Evolutionary conservation across 2,329 filamentous ascomycete genomes (phyloP), one percentile per base, ranked within the genome.

Genomic region (Sporothrix variecibatus): DNA sequence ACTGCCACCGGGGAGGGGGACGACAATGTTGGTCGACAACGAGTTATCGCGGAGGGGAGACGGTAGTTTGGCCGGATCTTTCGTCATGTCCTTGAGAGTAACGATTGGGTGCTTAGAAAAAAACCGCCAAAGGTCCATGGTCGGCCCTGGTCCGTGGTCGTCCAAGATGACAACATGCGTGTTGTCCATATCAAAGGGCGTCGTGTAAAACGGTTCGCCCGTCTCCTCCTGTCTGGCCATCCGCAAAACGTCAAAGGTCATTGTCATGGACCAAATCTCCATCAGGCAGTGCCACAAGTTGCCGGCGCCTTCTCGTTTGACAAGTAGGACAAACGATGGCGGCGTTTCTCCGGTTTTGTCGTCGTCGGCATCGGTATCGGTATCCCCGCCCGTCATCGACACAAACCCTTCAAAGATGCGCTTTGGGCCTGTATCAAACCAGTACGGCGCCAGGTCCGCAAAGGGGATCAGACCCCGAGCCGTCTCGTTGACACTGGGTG

Each of bases 1-100:
- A 77, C 80, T 82, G 40, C 78, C 81, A 62, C 84, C 84, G 4
- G 84, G 76, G 2, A 85, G 77, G 0, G 84, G 83, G 26, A 85
- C 75, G 71, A 85, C 80, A 15, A 85, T 58, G 72, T 81, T 81
- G 70, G 77, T 26, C 9, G 51, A 28, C 53, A 53, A 5, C 9
- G 26, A n/a, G 17, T 2, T 3, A 43, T 17, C 15, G 11, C 43
- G n/a, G 15, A 53, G 20, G 1, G 70, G 71, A 0, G 68, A 11
- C 74, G 34, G 49, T 11, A 60, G 23, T 51, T 26, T 15, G 20
- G 20, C 5, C n/a, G 49, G 78, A 67, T 74, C 71, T 4, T 43
- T 72, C 26, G 15, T 31, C 71, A n/a, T 76, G 9, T 82, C 78
- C 1, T 62, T 43, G 38, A 82, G 62, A 3, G 80, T 80, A 7